Evolutionary conservation across 2,329 filamentous ascomycete species (phyloP), one percentile per base, ranked within the genome.

Genomic region (Plectosphaerella plurivora): DNA sequence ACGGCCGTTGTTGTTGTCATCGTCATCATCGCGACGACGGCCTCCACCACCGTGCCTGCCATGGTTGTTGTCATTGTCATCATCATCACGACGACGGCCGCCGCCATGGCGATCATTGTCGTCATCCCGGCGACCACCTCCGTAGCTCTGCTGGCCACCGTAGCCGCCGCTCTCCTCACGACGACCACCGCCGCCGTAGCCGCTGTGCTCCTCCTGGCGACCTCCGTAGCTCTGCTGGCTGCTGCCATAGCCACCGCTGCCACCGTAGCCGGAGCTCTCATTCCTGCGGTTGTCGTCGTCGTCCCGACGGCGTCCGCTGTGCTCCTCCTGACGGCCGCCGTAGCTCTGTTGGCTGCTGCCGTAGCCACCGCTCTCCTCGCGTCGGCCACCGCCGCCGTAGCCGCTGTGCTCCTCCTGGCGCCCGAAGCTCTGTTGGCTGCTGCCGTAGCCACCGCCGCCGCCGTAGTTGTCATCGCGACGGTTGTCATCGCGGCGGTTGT

Each of bases 161-260:
- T 59, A 53, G 42, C 33, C 25, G 15, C 14, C 37, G 5, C 45
- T 14, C 50, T 60, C 58, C 37, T 64, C 51, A 15, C 59, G 22
- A 3, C 22, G 22, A 5, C 22, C 22, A 22, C 22, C 22, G 22
- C 22, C 22, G 5, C 22, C 22, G 5, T 22, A 22, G 22, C 56
- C 57, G 8, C 56, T 53, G 45, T 51, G 53, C 18, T 55, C 60
- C 54, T 33, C 60, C 24, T 63, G 55, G 18, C 57, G 51, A 7
- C 63, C 57, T 18, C 63, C 68, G 45, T 63, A 56, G 50, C 58
- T 57, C 22, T 22, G 22, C 22, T 22, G 22, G 5, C 62, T 56
- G 3, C 57, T 52, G 42, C 62, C 50, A 28, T 62, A 55, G 24
- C 60, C 55, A 25, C 37, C 37, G 15, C 16, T 14, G 14, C 33